Base-by-base conservation (phyloP, 1,139 yeast genomes). In the Candida freyschussii region DNA sequence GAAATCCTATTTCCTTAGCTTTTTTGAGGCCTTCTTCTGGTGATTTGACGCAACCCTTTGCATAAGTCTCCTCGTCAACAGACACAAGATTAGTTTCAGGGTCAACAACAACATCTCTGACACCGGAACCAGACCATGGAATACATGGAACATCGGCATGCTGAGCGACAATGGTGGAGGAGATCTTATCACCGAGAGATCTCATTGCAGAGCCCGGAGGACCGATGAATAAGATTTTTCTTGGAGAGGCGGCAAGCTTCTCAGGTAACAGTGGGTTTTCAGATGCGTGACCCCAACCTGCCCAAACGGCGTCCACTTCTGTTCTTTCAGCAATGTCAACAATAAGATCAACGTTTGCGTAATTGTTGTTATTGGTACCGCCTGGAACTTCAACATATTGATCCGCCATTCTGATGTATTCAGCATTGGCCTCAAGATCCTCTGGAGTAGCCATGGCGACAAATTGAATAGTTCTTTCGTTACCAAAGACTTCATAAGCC, bases 251-350 rank as follows among this genome's bases (percentile, higher is more conserved):
- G 14, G 97, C 96, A 59, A 91, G 71, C 59, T 74, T 78, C 63
- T 91, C 98, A 27, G 99, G 99, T 48, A 91, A 75, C 39, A 70
- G 62, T 13, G 99, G 99, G 64, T 93, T 91, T 65, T 91, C 99
- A 16, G 96, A 85, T 23, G 99, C 99, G 59, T 93, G 98, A 52
- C 99, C 99, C 97, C 97, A 83, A 50, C 99, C 99, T 21, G 99
- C 98, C 99, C 99, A 91, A 40, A 91, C 99, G 17, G 98, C 99
- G 59, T 91, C 95, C 38, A 84, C 97, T 47, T 86, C 76, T 32
- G 95, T 81, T 65, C 96, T 81, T 66, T 91, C 98, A 26, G 99
- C 99, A 37, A 91, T 70, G 55, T 91, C 99, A 31, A 91, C 96
- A 61, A 91, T 91, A 46, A 91, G 71, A 50, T 93, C 98, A 43